Evolutionary conservation across 2,329 filamentous ascomycete genomes (phyloP).

Genomic region (Colletotrichum orbiculare): DNA sequence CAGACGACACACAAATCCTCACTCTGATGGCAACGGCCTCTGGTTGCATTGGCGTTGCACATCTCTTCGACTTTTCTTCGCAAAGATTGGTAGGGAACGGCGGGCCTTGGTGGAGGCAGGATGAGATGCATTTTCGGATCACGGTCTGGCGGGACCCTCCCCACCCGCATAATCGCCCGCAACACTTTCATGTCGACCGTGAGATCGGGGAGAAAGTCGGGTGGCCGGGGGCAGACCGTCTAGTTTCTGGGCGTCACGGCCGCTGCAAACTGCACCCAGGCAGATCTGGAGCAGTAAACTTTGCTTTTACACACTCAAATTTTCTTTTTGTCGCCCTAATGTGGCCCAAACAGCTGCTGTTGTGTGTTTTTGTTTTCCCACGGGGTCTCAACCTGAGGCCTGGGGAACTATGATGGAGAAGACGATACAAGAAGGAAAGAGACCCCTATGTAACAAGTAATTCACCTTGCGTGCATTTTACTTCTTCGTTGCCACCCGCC

Average conservation of each 20-base stretch:
- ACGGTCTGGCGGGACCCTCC: constrained; percentile 22
- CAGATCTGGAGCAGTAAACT: constrained; percentile 24
- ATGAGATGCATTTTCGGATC: constrained; percentile 36
- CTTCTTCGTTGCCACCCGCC: neutral
- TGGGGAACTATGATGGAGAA: neutral
- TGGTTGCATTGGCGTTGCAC: constrained; percentile 24
- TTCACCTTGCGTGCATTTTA: constrained; percentile 31
- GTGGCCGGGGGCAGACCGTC: constrained; percentile 15
- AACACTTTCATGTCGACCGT: neutral
- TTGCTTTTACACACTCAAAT: constrained; percentile 28
- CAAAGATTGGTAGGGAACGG: constrained; percentile 36
- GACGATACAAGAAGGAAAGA: constrained; percentile 29
- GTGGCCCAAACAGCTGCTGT: constrained; percentile 28
- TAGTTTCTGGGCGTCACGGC: constrained; percentile 36
- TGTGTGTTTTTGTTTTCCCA: constrained; percentile 2
- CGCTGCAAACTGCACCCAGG: constrained; percentile 23
- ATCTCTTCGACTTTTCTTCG: constrained; percentile 32
- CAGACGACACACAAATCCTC: constrained; percentile 17
- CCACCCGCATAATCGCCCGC: constrained; percentile 6
- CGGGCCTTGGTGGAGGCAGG: constrained; percentile 30
- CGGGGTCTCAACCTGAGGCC: neutral
- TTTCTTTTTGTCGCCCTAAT: constrained; percentile 23
- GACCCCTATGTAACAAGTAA: constrained; percentile 35
- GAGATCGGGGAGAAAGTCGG: neutral
- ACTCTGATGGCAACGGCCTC: constrained; percentile 19